phyloP scores from a whole-genome alignment of 2,329 filamentous ascomycete genomes.

The Rutstroemia sydowiana region DNA sequence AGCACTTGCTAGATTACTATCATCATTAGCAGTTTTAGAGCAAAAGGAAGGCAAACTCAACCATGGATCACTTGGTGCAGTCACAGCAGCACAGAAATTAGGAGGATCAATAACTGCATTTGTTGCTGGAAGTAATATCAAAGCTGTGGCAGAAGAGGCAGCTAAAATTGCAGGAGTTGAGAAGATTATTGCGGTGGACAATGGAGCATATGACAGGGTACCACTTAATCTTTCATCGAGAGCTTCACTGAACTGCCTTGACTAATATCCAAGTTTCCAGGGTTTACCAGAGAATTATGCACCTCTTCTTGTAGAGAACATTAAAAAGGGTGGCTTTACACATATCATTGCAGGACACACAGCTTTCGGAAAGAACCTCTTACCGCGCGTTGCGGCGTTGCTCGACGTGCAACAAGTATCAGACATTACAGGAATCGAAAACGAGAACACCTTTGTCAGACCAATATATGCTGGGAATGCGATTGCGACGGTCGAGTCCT shows the following conservation, averaged over 20 bases:
- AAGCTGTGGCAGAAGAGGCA: constrained; percentile 70
- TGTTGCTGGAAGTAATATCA: constrained; percentile 72
- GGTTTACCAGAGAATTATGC: constrained; percentile 91
- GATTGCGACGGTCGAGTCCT: constrained; percentile 89
- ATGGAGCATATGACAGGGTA: constrained; percentile 86
- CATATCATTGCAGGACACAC: constrained; percentile 88
- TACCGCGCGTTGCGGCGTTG: constrained; percentile 85
- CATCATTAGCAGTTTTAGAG: constrained; percentile 85
- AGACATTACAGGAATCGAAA: constrained; percentile 79
- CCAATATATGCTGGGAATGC: constrained; percentile 98
- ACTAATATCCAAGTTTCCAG: constrained; percentile 35
- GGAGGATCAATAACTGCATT: constrained; percentile 83
- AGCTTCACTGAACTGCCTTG: neutral
- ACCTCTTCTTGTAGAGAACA: constrained; percentile 89
- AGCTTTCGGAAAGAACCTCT: constrained; percentile 90
- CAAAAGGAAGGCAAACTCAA: constrained; percentile 87
- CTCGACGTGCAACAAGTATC: constrained; percentile 91
- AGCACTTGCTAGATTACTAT: constrained; percentile 63
- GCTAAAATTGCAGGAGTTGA: constrained; percentile 86
- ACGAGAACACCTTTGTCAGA: constrained; percentile 89
- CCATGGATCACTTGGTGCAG: constrained; percentile 70
- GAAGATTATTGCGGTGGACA: constrained; percentile 86
- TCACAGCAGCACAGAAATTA: constrained; percentile 79
- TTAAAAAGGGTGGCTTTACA: constrained; percentile 90
- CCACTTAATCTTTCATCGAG: constrained; percentile 4